phyloP scores from a whole-genome alignment of 805 yeast species.

The Suhomyces sp. region DNA sequence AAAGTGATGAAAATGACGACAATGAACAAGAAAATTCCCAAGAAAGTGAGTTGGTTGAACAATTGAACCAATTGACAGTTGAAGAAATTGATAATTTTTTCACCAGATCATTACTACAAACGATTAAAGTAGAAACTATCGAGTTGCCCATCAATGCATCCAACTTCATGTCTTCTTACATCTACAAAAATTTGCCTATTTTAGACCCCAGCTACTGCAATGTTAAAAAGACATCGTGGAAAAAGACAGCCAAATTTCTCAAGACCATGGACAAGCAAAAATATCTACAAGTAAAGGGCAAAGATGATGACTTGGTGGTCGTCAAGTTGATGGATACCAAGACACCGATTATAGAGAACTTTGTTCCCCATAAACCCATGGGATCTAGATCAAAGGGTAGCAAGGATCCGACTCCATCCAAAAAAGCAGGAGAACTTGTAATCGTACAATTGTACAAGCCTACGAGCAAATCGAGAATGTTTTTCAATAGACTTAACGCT shows the following conservation, averaged over 20 bases:
- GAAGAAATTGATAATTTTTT: slow-evolving; percentile 78
- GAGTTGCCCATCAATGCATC: slow-evolving; percentile 73
- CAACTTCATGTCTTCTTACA: slow-evolving; percentile 66
- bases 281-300: slow-evolving; percentile 71
- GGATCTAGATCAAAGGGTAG: slow-evolving; percentile 15
- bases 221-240: slow-evolving; percentile 84
- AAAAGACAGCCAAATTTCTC: slow-evolving; percentile 79
- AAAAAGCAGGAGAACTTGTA: slow-evolving; percentile 25
- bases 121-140: slow-evolving; percentile 56
- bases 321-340: slow-evolving; percentile 47
- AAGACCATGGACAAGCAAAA: slow-evolving; percentile 82
- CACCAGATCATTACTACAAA: slow-evolving; percentile 65
- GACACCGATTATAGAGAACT: slow-evolving; percentile 51
- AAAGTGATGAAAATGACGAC: slow-evolving; percentile 10
- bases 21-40: neutral
- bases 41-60: slow-evolving; percentile 17
- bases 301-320: slow-evolving; percentile 75
- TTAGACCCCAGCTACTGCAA: slow-evolving; percentile 53
- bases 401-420: slow-evolving; percentile 21
- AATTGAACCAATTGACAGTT: too few relatives aligned
- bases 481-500: slow-evolving; percentile 45
- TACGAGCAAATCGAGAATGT: slow-evolving; percentile 43
- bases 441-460: slow-evolving; percentile 57
- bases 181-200: slow-evolving; percentile 72
- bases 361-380: slow-evolving; percentile 58